These are phyloP conservation scores for Lepidopterella palustris DNA, from an alignment of 495 filamentous ascomycete species.

Conservation along the genomic window DNA sequence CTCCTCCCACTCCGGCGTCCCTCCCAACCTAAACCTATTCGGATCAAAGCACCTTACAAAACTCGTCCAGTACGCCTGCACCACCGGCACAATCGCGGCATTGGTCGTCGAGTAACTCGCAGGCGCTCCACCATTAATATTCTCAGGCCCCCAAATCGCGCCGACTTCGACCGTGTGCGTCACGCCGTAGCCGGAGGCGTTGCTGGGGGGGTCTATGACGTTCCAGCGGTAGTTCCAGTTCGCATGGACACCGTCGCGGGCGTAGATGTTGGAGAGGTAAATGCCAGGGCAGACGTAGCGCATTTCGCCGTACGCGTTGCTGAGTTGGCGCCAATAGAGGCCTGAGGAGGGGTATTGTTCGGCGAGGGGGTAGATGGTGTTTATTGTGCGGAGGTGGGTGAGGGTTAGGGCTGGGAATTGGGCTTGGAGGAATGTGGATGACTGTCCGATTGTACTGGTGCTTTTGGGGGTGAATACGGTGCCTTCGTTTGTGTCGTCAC, in stretches of 20 bases:
- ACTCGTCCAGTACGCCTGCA: constrained; percentile 32
- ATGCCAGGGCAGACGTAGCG: constrained; percentile 63
- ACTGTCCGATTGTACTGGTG: constrained; percentile 41
- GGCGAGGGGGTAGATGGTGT: constrained; percentile 51
- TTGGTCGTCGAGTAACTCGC: constrained; percentile 46
- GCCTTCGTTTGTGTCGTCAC: constrained; percentile 66
- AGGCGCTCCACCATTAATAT: constrained; percentile 42
- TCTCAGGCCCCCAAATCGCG: constrained; percentile 54
- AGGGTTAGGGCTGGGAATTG: constrained; percentile 56
- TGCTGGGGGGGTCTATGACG: constrained; percentile 48
- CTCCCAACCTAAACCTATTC: constrained; percentile 16
- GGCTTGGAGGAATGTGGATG: constrained; percentile 51
- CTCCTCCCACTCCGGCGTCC: constrained; percentile 29
- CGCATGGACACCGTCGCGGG: constrained; percentile 30
- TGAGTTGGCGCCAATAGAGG: constrained; percentile 52
- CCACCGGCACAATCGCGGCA: constrained; percentile 22
- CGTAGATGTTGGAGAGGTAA: constrained; percentile 47
- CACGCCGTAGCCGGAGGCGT: constrained; percentile 48
- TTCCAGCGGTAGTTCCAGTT: constrained; percentile 63
- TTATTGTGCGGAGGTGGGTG: constrained; percentile 49
- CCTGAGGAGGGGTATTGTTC: constrained; percentile 42
- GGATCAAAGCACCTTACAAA: constrained; percentile 30
- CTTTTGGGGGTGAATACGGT: constrained; percentile 53
- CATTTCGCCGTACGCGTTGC: constrained; percentile 61
- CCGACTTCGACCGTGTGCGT: constrained; percentile 56